Evolutionary conservation across 345 rosid genomes (phyloP).

Genomic region (Physaria fendleri): DNA sequence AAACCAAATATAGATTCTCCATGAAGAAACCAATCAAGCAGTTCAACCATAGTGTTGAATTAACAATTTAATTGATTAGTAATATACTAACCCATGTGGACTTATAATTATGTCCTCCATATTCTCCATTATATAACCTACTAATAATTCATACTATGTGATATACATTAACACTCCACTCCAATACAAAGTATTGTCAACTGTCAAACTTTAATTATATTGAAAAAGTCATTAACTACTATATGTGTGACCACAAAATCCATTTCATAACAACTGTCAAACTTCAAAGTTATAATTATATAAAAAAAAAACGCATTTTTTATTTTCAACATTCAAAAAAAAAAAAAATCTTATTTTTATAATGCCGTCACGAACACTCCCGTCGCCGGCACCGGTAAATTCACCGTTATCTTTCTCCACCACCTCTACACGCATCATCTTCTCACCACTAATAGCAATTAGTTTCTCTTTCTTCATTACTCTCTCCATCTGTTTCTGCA

Average conservation of each 20-base stretch:
- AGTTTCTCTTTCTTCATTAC: conserved; percentile 45
- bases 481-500: conserved; percentile 47
- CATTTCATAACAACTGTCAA: conserved; percentile 9
- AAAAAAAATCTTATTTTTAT: neutral
- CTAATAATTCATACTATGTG: too few relatives aligned
- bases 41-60: too few relatives aligned
- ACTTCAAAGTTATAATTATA: neutral
- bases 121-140: too few relatives aligned
- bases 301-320: neutral
- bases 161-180: too few relatives aligned
- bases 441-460: conserved; percentile 29
- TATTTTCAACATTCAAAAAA: neutral
- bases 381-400: conserved; percentile 21
- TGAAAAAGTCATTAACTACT: conserved; percentile 24
- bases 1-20: too few relatives aligned
- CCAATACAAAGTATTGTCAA: conserved; percentile 14
- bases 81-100: too few relatives aligned
- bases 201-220: conserved; percentile 18
- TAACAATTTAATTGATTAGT: too few relatives aligned
- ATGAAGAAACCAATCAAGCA: too few relatives aligned
- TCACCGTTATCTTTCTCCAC: neutral
- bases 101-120: too few relatives aligned
- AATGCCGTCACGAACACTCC: conserved; percentile 43
- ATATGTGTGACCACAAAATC: conserved; percentile 22
- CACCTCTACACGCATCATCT: conserved; percentile 14